Conservation (phyloP, 257 asterid species). For the Nicotiana sylvestris region DNA sequence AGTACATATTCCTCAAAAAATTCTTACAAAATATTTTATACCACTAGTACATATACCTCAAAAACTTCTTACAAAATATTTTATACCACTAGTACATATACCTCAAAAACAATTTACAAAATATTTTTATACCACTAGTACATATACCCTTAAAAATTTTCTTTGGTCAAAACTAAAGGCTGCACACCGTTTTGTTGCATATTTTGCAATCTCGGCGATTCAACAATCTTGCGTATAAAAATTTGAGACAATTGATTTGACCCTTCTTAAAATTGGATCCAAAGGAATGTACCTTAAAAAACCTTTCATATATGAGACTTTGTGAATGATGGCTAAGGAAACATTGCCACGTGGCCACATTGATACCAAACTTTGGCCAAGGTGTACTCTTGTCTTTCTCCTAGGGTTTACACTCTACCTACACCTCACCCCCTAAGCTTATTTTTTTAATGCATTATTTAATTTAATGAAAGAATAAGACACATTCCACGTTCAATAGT, state of each 20-base stretch:
- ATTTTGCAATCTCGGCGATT: not conserved
- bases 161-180: not conserved
- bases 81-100: too few species aligned
- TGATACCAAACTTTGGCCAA: not conserved
- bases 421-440: not conserved
- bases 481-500: not conserved
- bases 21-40: too few species aligned
- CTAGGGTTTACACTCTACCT: not conserved
- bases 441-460: not conserved
- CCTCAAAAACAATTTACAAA: too few species aligned
- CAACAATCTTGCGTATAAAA: not conserved
- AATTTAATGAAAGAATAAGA: not conserved
- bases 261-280: not conserved
- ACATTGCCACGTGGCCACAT: constrained; percentile 1
- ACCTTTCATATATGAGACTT: not conserved
- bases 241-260: not conserved
- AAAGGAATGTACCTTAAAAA: too few species aligned
- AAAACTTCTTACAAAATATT: too few species aligned
- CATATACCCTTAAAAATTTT: not conserved
- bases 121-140: too few species aligned
- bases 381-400: not conserved
- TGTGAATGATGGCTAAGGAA: not conserved
- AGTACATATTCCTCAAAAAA: too few species aligned
- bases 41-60: too few species aligned
- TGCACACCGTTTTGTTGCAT: not conserved